A percentile compares a stretch with the other conserved stretches of the same genome.
Evolutionary conservation across 345 rosid genomes (phyloP).

Genomic region (Stellera chamaejasme): DNA sequence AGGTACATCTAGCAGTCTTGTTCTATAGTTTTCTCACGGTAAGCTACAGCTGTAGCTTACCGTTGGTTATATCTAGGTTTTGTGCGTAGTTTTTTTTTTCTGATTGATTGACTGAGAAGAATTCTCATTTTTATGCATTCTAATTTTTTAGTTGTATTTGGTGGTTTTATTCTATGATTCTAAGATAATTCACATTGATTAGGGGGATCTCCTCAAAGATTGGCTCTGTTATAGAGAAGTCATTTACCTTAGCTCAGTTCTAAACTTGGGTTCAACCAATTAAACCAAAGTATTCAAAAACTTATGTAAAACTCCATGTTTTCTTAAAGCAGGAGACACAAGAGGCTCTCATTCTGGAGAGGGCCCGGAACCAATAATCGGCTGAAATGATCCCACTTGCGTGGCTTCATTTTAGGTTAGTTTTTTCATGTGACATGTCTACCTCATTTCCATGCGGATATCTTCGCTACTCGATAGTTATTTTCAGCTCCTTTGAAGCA

Average conservation of each 20-base stretch:
- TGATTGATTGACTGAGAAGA: constrained; percentile 5
- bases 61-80: not conserved
- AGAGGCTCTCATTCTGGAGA: constrained; percentile 93
- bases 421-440: no score
- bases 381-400: constrained; percentile 98
- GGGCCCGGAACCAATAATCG: constrained; percentile 89
- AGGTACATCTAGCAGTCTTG: constrained; percentile 35
- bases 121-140: no score
- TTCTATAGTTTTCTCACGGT: no score
- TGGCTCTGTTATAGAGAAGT: no score
- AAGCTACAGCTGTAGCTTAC: not conserved
- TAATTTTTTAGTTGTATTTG: no score
- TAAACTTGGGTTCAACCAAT: constrained; percentile 56
- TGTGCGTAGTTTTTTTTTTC: constrained; percentile 7
- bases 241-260: constrained; percentile 8
- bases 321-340: constrained; percentile 94
- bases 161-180: not conserved
- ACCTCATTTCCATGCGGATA: no score
- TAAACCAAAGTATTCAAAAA: constrained; percentile 51
- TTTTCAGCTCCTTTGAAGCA: no score
- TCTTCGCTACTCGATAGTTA: no score
- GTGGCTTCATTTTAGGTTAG: constrained; percentile 96
- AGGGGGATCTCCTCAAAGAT: constrained; percentile 26
- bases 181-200: constrained; percentile 14
- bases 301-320: constrained; percentile 90